Base-by-base conservation (phyloP, 441 rosid genomes). In the Geranium incanum region DNA sequence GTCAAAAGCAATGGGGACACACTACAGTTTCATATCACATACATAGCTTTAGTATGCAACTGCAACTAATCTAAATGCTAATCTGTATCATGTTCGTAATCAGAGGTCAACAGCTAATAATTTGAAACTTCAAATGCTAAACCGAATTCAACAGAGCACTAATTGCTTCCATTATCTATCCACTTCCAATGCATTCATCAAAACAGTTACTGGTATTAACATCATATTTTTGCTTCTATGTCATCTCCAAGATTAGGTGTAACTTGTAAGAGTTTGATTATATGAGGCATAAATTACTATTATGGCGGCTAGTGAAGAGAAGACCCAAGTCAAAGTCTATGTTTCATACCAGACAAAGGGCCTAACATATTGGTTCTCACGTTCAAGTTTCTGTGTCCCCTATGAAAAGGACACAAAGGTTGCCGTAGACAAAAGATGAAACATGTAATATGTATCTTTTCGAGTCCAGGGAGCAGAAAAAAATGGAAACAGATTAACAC, bases 321-420 rank as follows among this genome's bases (percentile, higher is more conserved):
- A 72, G 70, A 65, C 57, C 37, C 0, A 23, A 70, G 75, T 67
- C 67, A 67, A 67, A 60, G 43, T 57, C 62, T 12, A 37, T 19
- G 36, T 5, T 23, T 11, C 11, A 0, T 36, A 50, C 3, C 36
- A 28, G 8, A 9, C 65, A 64, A 23, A 28, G 33, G 16, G 12
- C 28, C 36, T 57, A 41, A 9, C 4, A 60, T 45, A 12, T 16
- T 1, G 16, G 13, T 9, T 21, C 15, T 55, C 57, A 50, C 0
- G 57, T 60, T 0, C 6, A 36, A 57, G n/a, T 6, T 41, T 36
- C 19, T 0, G n/a, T 68, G 81, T 66, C 76, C 37, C 78, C 74
- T 8, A 15, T 71, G 79, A 80, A 67, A 80, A 64, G 48, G 76
- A 78, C 82, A 23, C 0, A 3, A 65, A 36, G 0, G 5, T 3